A percentile compares a stretch with the other conserved stretches of the same genome.
phyloP scores from a whole-genome alignment of 805 yeast genomes.

The Sporopachydermia lactativora region DNA sequence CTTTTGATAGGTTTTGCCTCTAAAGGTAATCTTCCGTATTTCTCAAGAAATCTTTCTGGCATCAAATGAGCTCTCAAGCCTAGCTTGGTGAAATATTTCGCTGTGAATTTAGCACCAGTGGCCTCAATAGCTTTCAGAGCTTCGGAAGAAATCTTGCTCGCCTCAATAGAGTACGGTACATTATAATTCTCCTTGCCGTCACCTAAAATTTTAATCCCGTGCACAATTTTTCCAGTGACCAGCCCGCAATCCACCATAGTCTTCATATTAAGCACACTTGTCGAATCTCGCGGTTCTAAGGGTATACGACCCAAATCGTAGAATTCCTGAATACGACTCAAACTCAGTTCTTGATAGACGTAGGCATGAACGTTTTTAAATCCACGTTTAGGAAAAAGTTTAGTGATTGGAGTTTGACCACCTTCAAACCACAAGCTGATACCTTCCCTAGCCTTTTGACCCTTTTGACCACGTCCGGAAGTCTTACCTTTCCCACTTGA shows the following conservation, averaged over 20 bases:
- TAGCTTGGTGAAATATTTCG: conserved; percentile 53
- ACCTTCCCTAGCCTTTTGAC: conserved; percentile 91
- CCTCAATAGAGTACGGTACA: conserved; percentile 61
- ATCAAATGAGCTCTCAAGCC: conserved; percentile 62
- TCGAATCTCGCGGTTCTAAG: conserved; percentile 40
- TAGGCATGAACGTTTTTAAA: conserved; percentile 52
- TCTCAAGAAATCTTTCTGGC: conserved; percentile 55
- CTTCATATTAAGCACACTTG: conserved; percentile 47
- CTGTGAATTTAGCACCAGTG: conserved; percentile 60
- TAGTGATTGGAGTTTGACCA: conserved; percentile 90
- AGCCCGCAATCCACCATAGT: conserved; percentile 65
- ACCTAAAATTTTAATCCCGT: conserved; percentile 76
- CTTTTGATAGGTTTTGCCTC: conserved; percentile 76
- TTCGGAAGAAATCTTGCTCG: conserved; percentile 60
- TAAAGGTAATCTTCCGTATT: conserved; percentile 69
- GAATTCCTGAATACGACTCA: conserved; percentile 57
- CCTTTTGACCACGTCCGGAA: conserved; percentile 94
- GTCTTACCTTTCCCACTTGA: conserved; percentile 83
- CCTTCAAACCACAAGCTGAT: conserved; percentile 95
- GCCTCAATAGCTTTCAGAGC: conserved; percentile 65
- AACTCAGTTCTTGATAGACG: conserved; percentile 43
- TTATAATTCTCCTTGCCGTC: conserved; percentile 33
- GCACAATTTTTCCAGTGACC: conserved; percentile 52
- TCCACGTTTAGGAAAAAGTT: conserved; percentile 79
- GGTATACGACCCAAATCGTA: conserved; percentile 52